A percentile compares a stretch with the other conserved stretches of the same genome.
Evolutionary conservation across 768 basidiomycete species (phyloP).

Genomic region (Suillus brevipes): DNA sequence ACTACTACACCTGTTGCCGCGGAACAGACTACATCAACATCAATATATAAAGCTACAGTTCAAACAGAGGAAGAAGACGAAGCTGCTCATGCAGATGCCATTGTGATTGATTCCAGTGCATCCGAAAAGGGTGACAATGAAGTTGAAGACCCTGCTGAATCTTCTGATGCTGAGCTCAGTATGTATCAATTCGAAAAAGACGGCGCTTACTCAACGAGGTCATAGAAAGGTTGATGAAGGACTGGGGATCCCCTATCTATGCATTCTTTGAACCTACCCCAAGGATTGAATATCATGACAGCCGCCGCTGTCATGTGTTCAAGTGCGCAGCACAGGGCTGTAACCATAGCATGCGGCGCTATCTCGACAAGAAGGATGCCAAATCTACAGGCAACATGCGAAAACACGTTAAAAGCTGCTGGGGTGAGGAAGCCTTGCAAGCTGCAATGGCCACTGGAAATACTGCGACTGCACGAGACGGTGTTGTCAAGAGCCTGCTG

Average conservation of each 20-base stretch:
- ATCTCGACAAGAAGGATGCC: constrained; percentile 26
- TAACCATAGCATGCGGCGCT: constrained; percentile 16
- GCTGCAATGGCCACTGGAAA: constrained; percentile 9
- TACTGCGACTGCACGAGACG: background rate
- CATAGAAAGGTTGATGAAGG: too few species aligned
- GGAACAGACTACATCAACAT: background rate
- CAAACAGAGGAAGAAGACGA: background rate
- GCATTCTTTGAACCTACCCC: constrained; percentile 26
- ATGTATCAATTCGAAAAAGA: too few species aligned
- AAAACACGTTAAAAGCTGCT: constrained; percentile 30
- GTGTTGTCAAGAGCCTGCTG: constrained; percentile 28
- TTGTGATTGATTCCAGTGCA: background rate
- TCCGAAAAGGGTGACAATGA: background rate
- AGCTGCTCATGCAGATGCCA: background rate
- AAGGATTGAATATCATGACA: too few species aligned
- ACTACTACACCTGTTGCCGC: background rate
- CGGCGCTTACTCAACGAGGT: too few species aligned
- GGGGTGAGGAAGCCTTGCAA: constrained; percentile 28
- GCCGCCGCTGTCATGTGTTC: constrained; percentile 25
- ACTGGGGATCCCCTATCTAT: constrained; percentile 29
- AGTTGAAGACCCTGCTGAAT: too few species aligned
- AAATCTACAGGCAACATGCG: constrained; percentile 33
- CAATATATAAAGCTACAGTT: background rate
- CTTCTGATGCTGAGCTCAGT: too few species aligned
- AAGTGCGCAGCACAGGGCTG: constrained; percentile 22